These are phyloP conservation scores for Mychonastes homosphaera DNA, from an alignment of 139 green algal species.

Conservation along the genomic window DNA sequence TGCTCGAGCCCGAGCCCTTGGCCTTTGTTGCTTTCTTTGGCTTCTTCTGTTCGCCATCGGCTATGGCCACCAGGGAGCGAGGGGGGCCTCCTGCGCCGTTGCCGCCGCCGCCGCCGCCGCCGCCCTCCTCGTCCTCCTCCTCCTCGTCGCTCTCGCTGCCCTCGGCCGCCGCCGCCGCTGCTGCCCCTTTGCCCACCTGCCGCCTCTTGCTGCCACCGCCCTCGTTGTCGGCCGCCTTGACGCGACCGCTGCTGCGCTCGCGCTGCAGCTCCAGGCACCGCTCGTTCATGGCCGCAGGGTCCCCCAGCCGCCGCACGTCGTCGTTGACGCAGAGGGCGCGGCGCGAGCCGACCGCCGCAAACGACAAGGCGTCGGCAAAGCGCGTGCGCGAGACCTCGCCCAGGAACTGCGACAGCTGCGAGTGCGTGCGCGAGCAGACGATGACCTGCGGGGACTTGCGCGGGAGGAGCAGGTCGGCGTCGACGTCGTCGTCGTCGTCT, in stretches of 20 bases:
- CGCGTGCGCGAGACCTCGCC: slow-evolving; percentile 60
- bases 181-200: slow-evolving; percentile 2
- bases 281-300: slow-evolving; percentile 69
- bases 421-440: slow-evolving; percentile 91
- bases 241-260: slow-evolving; percentile 17
- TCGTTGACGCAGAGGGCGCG: slow-evolving; percentile 80
- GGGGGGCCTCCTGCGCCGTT: slow-evolving; percentile 3
- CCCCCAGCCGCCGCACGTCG: slow-evolving; percentile 37
- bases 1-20: too few species aligned
- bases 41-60: too few species aligned
- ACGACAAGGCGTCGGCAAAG: slow-evolving; percentile 41
- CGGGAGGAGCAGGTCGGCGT: too few species aligned
- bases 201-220: not conserved
- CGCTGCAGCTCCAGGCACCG: slow-evolving; percentile 78
- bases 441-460: slow-evolving; percentile 64
- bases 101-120: not conserved
- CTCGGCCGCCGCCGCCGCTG: not conserved
- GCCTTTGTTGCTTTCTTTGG: too few species aligned
- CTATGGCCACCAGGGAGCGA: too few species aligned
- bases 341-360: slow-evolving; percentile 52
- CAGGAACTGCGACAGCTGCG: slow-evolving; percentile 89
- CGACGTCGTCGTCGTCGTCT: slow-evolving; percentile 9
- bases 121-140: slow-evolving; percentile 4
- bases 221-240: slow-evolving; percentile 9
- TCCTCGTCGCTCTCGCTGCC: not conserved